phyloP scores from a whole-genome alignment of 2,329 filamentous ascomycete species.

The Fusarium poae region DNA sequence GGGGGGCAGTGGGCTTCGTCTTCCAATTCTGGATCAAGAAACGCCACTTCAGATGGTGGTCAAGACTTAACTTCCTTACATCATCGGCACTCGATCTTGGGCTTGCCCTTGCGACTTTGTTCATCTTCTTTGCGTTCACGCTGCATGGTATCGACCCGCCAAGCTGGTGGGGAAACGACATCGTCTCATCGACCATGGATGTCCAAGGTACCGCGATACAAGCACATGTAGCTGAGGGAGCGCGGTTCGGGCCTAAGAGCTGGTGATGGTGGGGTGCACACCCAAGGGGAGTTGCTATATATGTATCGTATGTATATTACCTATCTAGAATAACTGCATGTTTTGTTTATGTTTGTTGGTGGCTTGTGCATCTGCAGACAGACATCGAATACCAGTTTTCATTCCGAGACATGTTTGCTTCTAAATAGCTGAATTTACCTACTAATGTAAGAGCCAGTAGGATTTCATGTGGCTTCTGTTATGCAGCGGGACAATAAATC shows the following conservation, averaged over 20 bases:
- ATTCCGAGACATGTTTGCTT: constrained; percentile 13
- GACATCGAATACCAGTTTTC: not conserved
- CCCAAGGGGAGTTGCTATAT: constrained; percentile 9
- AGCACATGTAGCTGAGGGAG: constrained; percentile 62
- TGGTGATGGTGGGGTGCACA: constrained; percentile 57
- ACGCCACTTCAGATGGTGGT: constrained; percentile 77
- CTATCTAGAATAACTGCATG: not conserved
- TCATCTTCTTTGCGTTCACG: constrained; percentile 78
- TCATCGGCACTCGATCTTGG: constrained; percentile 78
- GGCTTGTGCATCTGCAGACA: constrained; percentile 8
- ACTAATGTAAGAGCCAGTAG: constrained; percentile 2
- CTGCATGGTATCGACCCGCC: constrained; percentile 73
- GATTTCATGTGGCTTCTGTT: constrained; percentile 12
- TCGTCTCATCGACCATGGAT: constrained; percentile 73
- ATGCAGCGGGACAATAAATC: constrained; percentile 23
- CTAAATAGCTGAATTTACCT: constrained; percentile 1
- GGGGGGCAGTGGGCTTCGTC: constrained; percentile 77
- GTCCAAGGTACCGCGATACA: constrained; percentile 70
- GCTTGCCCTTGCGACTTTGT: constrained; percentile 73
- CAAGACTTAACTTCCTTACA: constrained; percentile 78
- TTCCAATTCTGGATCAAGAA: constrained; percentile 78
- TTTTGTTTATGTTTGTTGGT: constrained; percentile 15
- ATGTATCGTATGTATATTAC: not conserved
- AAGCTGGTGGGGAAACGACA: constrained; percentile 76
- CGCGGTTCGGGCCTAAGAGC: constrained; percentile 71